Evolutionary conservation across 139 green algal genomes (phyloP).

Genomic region (Pseudopediastrum boryanum): DNA sequence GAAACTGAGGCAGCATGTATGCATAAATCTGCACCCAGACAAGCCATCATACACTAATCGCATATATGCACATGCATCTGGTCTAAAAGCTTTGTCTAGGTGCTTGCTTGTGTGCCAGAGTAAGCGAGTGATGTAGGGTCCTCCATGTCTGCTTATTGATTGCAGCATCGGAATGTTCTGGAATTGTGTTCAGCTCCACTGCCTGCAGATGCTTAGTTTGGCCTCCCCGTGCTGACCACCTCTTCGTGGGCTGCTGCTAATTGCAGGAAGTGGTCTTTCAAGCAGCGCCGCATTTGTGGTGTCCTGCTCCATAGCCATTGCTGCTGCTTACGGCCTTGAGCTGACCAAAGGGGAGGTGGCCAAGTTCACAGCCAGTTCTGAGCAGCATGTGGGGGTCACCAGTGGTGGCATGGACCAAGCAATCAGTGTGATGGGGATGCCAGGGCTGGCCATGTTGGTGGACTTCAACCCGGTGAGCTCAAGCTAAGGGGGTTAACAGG

Average conservation of each 20-base stretch:
- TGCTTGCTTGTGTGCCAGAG: too few species aligned
- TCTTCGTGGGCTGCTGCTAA: not conserved
- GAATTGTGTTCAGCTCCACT: too few species aligned
- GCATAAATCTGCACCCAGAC: too few species aligned
- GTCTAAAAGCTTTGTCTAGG: too few species aligned
- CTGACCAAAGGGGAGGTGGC: constrained; percentile 78
- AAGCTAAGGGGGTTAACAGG: not conserved
- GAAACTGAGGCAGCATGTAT: too few species aligned
- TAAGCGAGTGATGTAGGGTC: too few species aligned
- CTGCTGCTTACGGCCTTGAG: constrained; percentile 45
- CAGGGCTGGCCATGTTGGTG: constrained; percentile 74
- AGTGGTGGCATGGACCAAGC: constrained; percentile 98
- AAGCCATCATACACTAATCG: too few species aligned
- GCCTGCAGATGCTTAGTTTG: not conserved
- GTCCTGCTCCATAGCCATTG: constrained; percentile 78
- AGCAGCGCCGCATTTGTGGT: constrained; percentile 90
- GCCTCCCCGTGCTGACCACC: not conserved
- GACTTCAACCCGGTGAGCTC: constrained; percentile 86
- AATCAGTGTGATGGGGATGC: constrained; percentile 90
- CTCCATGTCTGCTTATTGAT: too few species aligned
- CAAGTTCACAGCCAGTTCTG: constrained; percentile 80
- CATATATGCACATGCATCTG: too few species aligned
- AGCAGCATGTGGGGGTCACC: constrained; percentile 84
- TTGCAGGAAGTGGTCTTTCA: constrained; percentile 86
- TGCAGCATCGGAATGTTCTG: too few species aligned